Evolutionary conservation across 768 basidiomycete species (phyloP).

Genomic region (Boletellus sp.): DNA sequence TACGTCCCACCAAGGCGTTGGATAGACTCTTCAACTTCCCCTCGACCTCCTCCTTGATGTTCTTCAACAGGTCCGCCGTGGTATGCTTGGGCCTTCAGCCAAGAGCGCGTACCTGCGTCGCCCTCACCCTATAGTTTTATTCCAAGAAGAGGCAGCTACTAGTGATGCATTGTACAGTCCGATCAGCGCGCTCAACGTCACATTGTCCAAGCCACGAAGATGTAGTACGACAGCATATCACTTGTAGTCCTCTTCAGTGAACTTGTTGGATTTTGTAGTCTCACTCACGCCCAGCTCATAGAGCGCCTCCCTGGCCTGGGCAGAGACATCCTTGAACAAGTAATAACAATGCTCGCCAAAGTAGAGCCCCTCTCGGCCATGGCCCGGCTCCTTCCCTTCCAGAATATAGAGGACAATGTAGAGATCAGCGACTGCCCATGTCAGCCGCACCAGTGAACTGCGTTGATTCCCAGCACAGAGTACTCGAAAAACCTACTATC

Average conservation of each 20-base stretch:
- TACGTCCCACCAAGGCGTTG: neutral
- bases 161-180: neutral
- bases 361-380: constrained; percentile 47
- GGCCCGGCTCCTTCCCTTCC: constrained; percentile 15
- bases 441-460: constrained; percentile 1
- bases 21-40: constrained; percentile 10
- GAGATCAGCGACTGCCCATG: constrained; percentile 32
- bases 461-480: neutral
- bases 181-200: neutral
- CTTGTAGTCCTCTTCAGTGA: constrained; percentile 30
- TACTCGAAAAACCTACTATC: constrained; percentile 30
- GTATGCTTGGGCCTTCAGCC: constrained; percentile 34
- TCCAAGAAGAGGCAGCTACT: constrained; percentile 18
- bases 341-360: constrained; percentile 54
- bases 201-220: neutral
- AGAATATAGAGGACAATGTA: constrained; percentile 40
- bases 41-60: constrained; percentile 20
- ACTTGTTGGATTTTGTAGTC: constrained; percentile 37
- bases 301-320: constrained; percentile 37
- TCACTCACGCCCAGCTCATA: constrained; percentile 14
- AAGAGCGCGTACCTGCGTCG: constrained; percentile 18
- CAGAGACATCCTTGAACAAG: constrained; percentile 40
- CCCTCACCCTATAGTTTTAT: constrained; percentile 20
- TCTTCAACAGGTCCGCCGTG: constrained; percentile 18
- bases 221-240: constrained; percentile 4